Percentiles rank a stretch among this genome's conserved stretches.
These are phyloP conservation scores for Aspergillus unguis DNA, from an alignment of 2,329 filamentous ascomycete species.

Conservation along the genomic window DNA sequence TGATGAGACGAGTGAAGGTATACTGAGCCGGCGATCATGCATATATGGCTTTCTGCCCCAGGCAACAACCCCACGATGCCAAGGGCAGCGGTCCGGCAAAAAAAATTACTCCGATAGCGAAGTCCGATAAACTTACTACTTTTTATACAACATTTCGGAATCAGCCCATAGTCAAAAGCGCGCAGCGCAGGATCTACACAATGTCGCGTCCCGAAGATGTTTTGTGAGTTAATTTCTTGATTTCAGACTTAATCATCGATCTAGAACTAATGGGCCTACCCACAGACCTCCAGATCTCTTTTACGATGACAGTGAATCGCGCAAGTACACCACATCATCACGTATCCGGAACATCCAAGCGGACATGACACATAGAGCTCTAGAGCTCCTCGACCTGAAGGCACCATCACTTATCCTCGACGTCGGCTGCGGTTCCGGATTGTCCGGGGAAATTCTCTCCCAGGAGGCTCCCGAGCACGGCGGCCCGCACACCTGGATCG, in stretches of 20 bases:
- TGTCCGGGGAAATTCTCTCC: constrained; percentile 90
- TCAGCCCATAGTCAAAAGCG: too few relatives aligned
- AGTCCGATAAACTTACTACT: not conserved
- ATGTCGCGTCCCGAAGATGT: constrained; percentile 98
- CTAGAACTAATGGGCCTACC: constrained; percentile 12
- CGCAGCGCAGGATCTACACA: not conserved
- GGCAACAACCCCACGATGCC: constrained; percentile 3
- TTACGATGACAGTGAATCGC: constrained; percentile 92
- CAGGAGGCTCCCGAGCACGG: constrained; percentile 65
- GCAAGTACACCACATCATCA: constrained; percentile 95
- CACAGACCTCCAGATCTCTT: constrained; percentile 87
- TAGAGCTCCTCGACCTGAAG: constrained; percentile 80
- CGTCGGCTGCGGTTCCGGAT: constrained; percentile 90
- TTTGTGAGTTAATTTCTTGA: constrained; percentile 57
- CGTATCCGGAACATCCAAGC: constrained; percentile 95
- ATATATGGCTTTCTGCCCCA: constrained; percentile 14
- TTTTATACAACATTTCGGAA: too few relatives aligned
- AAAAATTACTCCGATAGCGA: constrained; percentile 3
- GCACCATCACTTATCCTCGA: constrained; percentile 87
- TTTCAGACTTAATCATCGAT: not conserved
- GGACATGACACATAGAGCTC: constrained; percentile 87
- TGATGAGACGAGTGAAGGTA: not conserved
- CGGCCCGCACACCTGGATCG: constrained; percentile 92
- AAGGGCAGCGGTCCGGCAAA: constrained; percentile 3
- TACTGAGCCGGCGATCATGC: constrained; percentile 1